Base-by-base conservation (phyloP, 306 rosid species). In the Begonia loranthoides region DNA sequence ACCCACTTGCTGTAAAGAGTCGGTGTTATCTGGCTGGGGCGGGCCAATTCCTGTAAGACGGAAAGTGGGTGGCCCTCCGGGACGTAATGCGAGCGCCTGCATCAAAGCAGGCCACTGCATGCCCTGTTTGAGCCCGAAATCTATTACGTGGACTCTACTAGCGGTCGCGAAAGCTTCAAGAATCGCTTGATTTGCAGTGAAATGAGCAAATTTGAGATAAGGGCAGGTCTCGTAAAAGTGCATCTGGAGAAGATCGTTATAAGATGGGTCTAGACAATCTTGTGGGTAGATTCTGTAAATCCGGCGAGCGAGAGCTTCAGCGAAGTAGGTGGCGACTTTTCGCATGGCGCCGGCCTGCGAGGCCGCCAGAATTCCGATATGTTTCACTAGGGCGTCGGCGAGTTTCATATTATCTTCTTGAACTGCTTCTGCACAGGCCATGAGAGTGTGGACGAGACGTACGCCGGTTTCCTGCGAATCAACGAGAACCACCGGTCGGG, bases 131-230 rank as follows among this genome's bases (percentile, higher is more conserved):
- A 87, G 82, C 0, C 81, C 92, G 54, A 87, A 84, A 63, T 87
- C 96, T 19, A 87, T 59, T n/a, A 87, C 96, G 54, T 87, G 96
- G 12, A 87, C 87, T 3, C 76, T 71, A 1, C 17, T 58, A 5
- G 83, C 74, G 1, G 76, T 41, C 1, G 85, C 68, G 43, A 87
- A 77, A 0, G 94, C 84, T 38, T 84, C 96, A 0, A 87, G 83
- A 19, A 87, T 83, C 6, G 94, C 94, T 50, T 87, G 96, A 49
- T 87, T 87, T 0, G 96, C 96, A 0, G 96, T 87, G 79, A 88
- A 88, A 63, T 88, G 96, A 1, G 94, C 93, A 65, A 88, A 88
- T 64, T 88, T 88, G 17, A 81, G 86, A 41, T 88, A 88, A 0
- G 94, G 94, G 49, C 73, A 79, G 12, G 86, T 70, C 54, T 79